Evolutionary conservation across 495 filamentous ascomycete species (phyloP).

Genomic region (Lentithecium fluviatile): DNA sequence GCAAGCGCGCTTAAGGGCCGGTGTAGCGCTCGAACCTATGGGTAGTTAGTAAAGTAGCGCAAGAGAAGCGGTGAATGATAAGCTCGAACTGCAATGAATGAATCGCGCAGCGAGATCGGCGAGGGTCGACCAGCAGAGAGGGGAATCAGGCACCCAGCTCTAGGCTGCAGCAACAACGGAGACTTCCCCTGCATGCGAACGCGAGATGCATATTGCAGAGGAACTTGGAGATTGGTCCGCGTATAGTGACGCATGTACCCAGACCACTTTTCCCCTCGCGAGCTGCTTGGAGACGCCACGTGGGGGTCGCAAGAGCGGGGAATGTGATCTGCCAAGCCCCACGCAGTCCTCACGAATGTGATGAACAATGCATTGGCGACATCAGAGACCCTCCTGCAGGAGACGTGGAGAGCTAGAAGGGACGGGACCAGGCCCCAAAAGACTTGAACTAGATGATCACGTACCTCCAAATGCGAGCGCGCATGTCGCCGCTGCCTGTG

Average conservation of each 20-base stretch:
- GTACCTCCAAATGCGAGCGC: conserved; percentile 47
- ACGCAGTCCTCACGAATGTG: too few species aligned
- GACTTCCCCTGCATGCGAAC: conserved; percentile 6
- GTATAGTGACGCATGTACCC: conserved; percentile 17
- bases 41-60: not conserved
- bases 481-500: conserved; percentile 47
- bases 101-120: not conserved
- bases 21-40: conserved; percentile 27
- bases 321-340: not conserved
- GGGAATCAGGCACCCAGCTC: not conserved
- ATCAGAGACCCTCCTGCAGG: too few species aligned
- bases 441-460: not conserved
- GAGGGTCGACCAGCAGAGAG: too few species aligned
- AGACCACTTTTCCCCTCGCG: conserved; percentile 11
- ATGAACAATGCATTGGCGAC: too few species aligned
- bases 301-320: conserved; percentile 15
- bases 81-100: too few species aligned
- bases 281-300: not conserved
- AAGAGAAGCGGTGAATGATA: conserved; percentile 1
- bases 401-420: too few species aligned
- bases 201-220: conserved; percentile 29
- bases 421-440: not conserved
- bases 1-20: conserved; percentile 13
- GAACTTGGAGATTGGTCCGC: conserved; percentile 12
- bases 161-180: conserved; percentile 1